phyloP scores from a whole-genome alignment of 2,329 filamentous ascomycete species.

The Apiospora arundinis region DNA sequence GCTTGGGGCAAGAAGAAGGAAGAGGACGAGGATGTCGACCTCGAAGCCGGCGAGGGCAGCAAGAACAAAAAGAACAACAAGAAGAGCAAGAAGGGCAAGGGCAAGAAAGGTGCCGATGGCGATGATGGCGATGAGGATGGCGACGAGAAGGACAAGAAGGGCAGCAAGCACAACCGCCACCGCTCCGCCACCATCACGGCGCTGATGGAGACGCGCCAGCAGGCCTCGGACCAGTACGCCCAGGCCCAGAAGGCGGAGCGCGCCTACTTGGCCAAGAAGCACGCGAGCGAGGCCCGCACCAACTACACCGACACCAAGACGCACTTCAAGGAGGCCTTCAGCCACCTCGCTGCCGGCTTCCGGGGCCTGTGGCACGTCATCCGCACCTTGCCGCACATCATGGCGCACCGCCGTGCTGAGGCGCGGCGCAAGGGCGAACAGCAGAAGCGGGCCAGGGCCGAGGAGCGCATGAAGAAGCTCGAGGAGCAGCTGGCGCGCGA shows the following conservation, averaged over 20 bases:
- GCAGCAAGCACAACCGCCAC: constrained; percentile 8
- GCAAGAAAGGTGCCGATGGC: not conserved
- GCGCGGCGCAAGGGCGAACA: not conserved
- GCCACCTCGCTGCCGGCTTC: constrained; percentile 10
- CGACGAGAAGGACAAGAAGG: not conserved
- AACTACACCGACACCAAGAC: constrained; percentile 16
- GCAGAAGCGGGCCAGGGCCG: not conserved
- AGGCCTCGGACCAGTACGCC: constrained; percentile 16
- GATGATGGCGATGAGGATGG: not conserved
- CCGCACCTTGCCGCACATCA: not conserved
- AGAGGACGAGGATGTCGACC: not conserved
- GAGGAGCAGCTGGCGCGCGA: constrained; percentile 14
- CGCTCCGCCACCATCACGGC: constrained; percentile 18
- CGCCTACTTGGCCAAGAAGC: constrained; percentile 9
- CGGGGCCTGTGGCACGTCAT: not conserved
- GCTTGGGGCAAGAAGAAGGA: constrained; percentile 16
- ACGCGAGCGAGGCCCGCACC: not conserved
- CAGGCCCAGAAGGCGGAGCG: constrained; percentile 16
- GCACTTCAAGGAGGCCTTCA: constrained; percentile 14
- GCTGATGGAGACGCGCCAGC: constrained; percentile 16
- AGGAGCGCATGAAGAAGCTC: constrained; percentile 19
- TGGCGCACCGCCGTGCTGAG: constrained; percentile 11
- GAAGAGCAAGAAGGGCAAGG: not conserved
- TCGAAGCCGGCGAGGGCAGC: constrained; percentile 1
- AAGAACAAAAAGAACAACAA: not conserved